These are phyloP conservation scores for Claviceps paspali DNA, from an alignment of 2,329 filamentous ascomycete species.

Conservation along the genomic window DNA sequence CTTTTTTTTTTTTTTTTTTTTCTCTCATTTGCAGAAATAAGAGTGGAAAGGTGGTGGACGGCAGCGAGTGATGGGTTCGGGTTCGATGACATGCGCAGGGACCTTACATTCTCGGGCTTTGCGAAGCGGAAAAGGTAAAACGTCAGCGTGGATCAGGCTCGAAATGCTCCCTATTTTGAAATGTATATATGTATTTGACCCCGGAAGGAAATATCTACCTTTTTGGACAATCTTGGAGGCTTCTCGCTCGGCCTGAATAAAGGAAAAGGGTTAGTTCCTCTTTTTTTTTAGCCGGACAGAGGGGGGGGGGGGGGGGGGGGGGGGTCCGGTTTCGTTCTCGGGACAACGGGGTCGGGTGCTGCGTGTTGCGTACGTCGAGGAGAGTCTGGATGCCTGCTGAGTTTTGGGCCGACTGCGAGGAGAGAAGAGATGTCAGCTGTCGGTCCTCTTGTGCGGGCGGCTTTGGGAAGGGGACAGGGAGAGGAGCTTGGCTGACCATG, in stretches of 20 bases:
- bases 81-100: background rate
- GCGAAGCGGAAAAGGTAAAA: too few species aligned
- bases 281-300: too few species aligned
- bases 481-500: slow-evolving; percentile 5
- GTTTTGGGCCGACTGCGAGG: slow-evolving; percentile 79
- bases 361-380: slow-evolving; percentile 83
- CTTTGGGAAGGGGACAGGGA: background rate
- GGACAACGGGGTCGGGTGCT: too few species aligned
- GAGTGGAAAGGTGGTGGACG: background rate
- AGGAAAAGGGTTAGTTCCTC: background rate
- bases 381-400: slow-evolving; percentile 96
- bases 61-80: too few species aligned
- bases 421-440: slow-evolving; percentile 2
- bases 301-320: too few species aligned
- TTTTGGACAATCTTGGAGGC: slow-evolving; percentile 98
- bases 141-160: too few species aligned
- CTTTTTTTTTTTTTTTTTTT: background rate
- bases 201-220: slow-evolving; percentile 38
- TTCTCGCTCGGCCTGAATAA: slow-evolving; percentile 90
- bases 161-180: too few species aligned
- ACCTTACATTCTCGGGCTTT: slow-evolving; percentile 74
- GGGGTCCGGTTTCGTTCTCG: too few species aligned
- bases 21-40: background rate
- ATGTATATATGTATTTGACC: too few species aligned
- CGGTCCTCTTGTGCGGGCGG: too few species aligned